Base-by-base conservation (phyloP, 2,329 filamentous ascomycete species). In the Aspergillus fischeri region DNA sequence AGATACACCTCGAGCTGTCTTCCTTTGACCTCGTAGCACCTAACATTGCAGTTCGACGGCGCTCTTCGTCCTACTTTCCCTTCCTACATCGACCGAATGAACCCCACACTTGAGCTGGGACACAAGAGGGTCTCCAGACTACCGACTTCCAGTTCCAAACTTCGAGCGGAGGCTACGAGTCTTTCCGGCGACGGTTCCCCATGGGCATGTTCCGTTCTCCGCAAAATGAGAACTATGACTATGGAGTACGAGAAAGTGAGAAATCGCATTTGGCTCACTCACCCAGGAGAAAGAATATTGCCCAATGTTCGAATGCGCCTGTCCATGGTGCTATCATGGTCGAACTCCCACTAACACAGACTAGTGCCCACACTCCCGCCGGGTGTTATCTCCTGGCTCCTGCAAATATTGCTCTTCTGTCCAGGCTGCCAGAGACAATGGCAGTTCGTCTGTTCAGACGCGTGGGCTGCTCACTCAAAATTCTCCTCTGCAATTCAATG, bases 1-100 rank as follows among this genome's bases (percentile, higher is more conserved):
- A 63, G 52, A 45, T 50, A 49, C 27, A 49, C 41, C 45, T 50
- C n/a, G n/a, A 42, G 27, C 44, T 52, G 35, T 48, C 45, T 32
- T 32, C 21, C 49, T 45, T 54, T 20, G 47, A 50, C 41, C 48
- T 28, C 52, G 42, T 24, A 47, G 25, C 28, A 17, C 41, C 41
- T 20, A 44, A 44, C 21, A 44, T 21, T 21, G 41, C 41, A 44
- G 32, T 35, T 35, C 11, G 32, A 35, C 4, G 14, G 32, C n/a
- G 1, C n/a, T 44, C 41, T 21, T 20, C n/a, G 6, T 44, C 9
- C 10, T 10, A 21, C 2, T 25, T 4, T 47, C 44, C 44, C 44
- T 14, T 47, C 8, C 41, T 20, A 24, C n/a, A 17, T 14, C 44
- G 24, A 10, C 44, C 44, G 24, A 47, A 47, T 35, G 32, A 35